A percentile compares a stretch with the other conserved stretches of the same genome.
Conservation (phyloP, 306 rosid species). For the Canavalia ensiformis region DNA sequence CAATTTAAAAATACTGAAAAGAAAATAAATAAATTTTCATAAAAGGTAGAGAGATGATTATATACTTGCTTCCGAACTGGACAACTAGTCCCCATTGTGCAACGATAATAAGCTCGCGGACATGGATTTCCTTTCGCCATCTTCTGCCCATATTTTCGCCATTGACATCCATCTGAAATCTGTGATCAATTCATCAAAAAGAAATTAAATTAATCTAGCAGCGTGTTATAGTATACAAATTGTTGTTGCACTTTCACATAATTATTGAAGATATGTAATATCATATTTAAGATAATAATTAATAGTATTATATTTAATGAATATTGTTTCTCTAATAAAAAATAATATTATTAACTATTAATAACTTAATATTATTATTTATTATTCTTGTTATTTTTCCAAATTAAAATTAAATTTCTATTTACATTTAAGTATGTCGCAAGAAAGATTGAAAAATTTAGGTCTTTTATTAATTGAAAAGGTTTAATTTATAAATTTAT, state of each 20-base stretch:
- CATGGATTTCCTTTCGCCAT: slow-evolving; percentile 82
- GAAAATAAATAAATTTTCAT: background rate
- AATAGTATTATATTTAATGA: too few relatives aligned
- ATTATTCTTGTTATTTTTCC: too few relatives aligned
- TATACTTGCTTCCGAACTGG: slow-evolving; percentile 74
- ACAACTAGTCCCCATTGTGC: slow-evolving; percentile 66
- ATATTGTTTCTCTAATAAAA: too few relatives aligned
- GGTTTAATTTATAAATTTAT: too few relatives aligned
- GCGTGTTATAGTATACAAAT: too few relatives aligned
- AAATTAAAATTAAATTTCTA: too few relatives aligned
- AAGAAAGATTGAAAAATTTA: too few relatives aligned
- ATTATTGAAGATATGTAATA: background rate
- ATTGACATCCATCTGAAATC: slow-evolving; percentile 80
- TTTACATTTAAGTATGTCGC: too few relatives aligned
- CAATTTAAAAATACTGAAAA: background rate
- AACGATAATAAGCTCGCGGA: slow-evolving; percentile 79
- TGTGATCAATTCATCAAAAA: slow-evolving; percentile 18
- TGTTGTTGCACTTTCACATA: background rate
- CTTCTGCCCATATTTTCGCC: slow-evolving; percentile 81
- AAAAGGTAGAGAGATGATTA: background rate
- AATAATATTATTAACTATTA: too few relatives aligned
- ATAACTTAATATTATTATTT: too few relatives aligned
- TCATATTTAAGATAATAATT: too few relatives aligned
- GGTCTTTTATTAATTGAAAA: too few relatives aligned
- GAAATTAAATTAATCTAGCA: background rate